Conservation (phyloP, 1,284 basidiomycete species). For the Pseudozyma sp. region DNA sequence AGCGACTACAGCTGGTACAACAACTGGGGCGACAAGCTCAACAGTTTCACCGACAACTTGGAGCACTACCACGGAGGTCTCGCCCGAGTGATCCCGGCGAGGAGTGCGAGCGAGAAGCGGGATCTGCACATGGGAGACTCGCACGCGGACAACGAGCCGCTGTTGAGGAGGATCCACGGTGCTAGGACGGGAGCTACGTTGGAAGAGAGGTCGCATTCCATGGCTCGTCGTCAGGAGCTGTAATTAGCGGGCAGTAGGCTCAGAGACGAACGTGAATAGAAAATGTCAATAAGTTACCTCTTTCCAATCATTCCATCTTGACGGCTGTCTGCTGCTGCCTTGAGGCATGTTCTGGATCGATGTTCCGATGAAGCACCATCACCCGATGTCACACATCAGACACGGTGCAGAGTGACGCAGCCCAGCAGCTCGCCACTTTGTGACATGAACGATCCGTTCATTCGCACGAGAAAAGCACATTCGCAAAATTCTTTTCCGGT, state of each 20-base stretch:
- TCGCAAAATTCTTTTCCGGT: no score
- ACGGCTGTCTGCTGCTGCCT: no score
- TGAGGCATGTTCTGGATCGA: no score
- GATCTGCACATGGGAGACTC: constrained; percentile 26
- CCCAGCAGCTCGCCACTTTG: not conserved
- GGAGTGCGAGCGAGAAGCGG: constrained; percentile 23
- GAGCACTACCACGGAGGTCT: constrained; percentile 57
- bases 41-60: constrained; percentile 41
- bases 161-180: constrained; percentile 43
- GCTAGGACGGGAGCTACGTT: constrained; percentile 14
- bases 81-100: constrained; percentile 28
- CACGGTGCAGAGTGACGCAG: not conserved
- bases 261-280: no score
- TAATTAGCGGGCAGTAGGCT: not conserved
- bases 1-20: constrained; percentile 53
- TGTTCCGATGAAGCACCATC: no score
- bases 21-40: constrained; percentile 49
- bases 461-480: no score
- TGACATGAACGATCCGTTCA: no score
- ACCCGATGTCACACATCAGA: no score
- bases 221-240: constrained; percentile 30
- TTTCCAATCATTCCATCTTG: no score
- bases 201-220: constrained; percentile 33
- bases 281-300: no score
- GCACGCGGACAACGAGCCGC: constrained; percentile 38